Percentiles rank a stretch among this genome's conserved stretches.
These are phyloP conservation scores for Globisporangium irregulare DNA, from an alignment of 352 stramenopile genomes.

Conservation along the genomic window DNA sequence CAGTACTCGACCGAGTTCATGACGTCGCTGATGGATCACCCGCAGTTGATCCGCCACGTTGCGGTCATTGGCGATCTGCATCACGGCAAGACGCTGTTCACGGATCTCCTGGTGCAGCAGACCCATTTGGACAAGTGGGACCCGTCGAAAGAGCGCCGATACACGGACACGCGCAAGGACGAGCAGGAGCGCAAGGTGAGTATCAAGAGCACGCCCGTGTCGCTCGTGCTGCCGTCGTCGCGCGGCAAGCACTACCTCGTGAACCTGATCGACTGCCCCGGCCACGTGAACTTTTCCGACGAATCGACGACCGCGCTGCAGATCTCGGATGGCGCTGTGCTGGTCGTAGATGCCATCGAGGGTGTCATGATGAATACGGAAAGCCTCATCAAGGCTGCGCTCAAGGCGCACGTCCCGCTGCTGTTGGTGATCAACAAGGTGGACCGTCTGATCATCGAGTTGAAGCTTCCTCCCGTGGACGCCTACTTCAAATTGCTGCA, in stretches of 20 bases:
- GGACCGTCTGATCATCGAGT: slow-evolving; percentile 98
- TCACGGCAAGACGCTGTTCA: slow-evolving; percentile 93
- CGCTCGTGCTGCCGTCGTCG: slow-evolving; percentile 91
- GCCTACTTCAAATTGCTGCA: slow-evolving; percentile 98
- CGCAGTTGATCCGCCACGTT: slow-evolving; percentile 91
- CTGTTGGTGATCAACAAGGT: slow-evolving; percentile 97
- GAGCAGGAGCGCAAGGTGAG: slow-evolving; percentile 97
- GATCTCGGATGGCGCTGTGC: slow-evolving; percentile 91
- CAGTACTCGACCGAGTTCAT: slow-evolving; percentile 90
- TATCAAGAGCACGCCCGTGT: slow-evolving; percentile 96
- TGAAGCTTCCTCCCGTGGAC: slow-evolving; percentile 97
- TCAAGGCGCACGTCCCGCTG: slow-evolving; percentile 89
- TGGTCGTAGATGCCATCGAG: slow-evolving; percentile 98
- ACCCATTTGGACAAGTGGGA: slow-evolving; percentile 88
- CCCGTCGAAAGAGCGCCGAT: slow-evolving; percentile 79
- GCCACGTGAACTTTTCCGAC: slow-evolving; percentile 97
- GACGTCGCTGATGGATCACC: slow-evolving; percentile 87
- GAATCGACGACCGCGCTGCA: slow-evolving; percentile 93
- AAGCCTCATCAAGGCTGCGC: slow-evolving; percentile 90
- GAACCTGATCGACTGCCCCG: slow-evolving; percentile 97
- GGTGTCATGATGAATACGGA: slow-evolving; percentile 98
- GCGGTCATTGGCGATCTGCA: slow-evolving; percentile 97
- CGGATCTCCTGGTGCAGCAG: slow-evolving; percentile 89
- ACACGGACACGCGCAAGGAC: slow-evolving; percentile 95
- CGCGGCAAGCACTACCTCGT: slow-evolving; percentile 95